phyloP scores from a whole-genome alignment of 805 yeast genomes.

The Candida tibetensis region DNA sequence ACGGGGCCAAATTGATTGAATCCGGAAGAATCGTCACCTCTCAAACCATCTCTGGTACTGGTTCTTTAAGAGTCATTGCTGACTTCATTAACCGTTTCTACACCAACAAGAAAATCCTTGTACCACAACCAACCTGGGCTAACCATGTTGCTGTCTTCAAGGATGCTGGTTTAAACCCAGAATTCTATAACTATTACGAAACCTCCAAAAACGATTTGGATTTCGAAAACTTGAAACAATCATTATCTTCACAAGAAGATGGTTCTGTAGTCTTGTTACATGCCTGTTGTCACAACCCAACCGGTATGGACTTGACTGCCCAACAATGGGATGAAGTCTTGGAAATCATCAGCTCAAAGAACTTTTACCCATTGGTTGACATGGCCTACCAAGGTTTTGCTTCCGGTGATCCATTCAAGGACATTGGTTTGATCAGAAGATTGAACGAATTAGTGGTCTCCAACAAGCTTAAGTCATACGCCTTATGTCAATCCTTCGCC shows the following conservation, averaged over 20 bases:
- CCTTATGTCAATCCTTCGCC: constrained; percentile 51
- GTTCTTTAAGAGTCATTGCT: constrained; percentile 83
- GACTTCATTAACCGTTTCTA: constrained; percentile 69
- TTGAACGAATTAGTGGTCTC: constrained; percentile 48
- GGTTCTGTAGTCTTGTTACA: constrained; percentile 75
- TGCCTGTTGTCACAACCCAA: constrained; percentile 97
- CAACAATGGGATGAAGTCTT: constrained; percentile 80
- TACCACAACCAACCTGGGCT: constrained; percentile 94
- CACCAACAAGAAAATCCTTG: constrained; percentile 52
- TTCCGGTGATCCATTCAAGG: constrained; percentile 76
- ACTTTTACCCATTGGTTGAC: constrained; percentile 79
- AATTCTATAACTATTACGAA: constrained; percentile 71
- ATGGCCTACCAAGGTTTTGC: constrained; percentile 96
- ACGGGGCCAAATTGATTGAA: constrained; percentile 53
- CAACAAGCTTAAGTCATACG: constrained; percentile 49
- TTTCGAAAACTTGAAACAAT: constrained; percentile 58
- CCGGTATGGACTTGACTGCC: constrained; percentile 85
- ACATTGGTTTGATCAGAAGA: constrained; percentile 48
- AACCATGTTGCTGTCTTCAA: constrained; percentile 81
- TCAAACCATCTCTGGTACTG: constrained; percentile 94
- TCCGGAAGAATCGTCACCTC: constrained; percentile 72
- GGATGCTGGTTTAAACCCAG: constrained; percentile 65
- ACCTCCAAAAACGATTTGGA: constrained; percentile 59
- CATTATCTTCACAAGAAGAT: constrained; percentile 51
- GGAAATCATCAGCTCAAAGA: constrained; percentile 54